Evolutionary conservation across 768 basidiomycete species (phyloP).

Genomic region (Collybia sordida): DNA sequence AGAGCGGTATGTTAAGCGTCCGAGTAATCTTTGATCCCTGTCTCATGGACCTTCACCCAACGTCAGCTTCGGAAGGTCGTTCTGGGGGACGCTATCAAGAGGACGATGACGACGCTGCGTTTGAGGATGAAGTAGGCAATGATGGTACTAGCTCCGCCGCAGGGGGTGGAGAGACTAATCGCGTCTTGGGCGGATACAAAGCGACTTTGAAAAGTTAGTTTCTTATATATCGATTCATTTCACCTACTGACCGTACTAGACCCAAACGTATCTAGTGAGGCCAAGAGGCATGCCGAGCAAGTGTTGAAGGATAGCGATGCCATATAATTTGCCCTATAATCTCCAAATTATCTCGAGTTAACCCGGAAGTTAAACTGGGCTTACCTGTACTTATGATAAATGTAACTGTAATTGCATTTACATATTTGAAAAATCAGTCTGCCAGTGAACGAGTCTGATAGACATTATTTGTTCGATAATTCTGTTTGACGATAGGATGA

Average conservation of each 20-base stretch:
- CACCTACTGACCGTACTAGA: conserved; percentile 9
- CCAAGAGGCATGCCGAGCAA: conserved; percentile 20
- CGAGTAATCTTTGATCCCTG: too few relatives aligned
- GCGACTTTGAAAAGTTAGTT: conserved; percentile 26
- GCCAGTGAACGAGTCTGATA: too few relatives aligned
- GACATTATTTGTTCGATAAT: too few relatives aligned
- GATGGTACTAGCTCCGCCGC: conserved; percentile 1
- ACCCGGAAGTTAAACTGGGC: too few relatives aligned
- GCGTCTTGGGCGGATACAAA: conserved; percentile 27
- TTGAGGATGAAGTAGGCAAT: not conserved
- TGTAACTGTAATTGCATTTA: too few relatives aligned
- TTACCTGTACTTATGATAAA: too few relatives aligned
- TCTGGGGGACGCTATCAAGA: not conserved
- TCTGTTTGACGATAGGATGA: too few relatives aligned
- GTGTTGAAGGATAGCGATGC: conserved; percentile 15
- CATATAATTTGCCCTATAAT: not conserved
- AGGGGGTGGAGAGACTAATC: conserved; percentile 11
- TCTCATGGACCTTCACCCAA: too few relatives aligned
- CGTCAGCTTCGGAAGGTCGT: too few relatives aligned
- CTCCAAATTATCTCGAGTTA: too few relatives aligned
- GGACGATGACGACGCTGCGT: not conserved
- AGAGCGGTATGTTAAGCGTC: too few relatives aligned
- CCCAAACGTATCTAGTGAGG: conserved; percentile 18
- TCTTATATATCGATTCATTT: not conserved
- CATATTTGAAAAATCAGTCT: too few relatives aligned